Conservation (phyloP, 805 yeast genomes). For the Kodamaea neixiangensis region DNA sequence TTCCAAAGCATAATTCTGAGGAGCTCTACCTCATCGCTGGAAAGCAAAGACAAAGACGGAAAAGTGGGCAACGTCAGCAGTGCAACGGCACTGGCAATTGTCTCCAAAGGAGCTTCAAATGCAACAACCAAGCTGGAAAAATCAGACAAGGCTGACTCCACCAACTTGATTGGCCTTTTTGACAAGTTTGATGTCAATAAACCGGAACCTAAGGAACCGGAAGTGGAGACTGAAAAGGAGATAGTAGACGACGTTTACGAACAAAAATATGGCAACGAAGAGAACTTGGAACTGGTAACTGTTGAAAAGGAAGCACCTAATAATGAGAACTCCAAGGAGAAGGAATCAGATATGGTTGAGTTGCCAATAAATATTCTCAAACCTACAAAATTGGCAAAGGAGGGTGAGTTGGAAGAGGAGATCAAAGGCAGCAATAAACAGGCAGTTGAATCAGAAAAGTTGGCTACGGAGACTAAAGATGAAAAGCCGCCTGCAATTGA, state of each 20-base stretch:
- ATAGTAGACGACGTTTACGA: slow-evolving; percentile 11
- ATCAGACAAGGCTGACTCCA: slow-evolving; percentile 12
- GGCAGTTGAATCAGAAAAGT: neutral
- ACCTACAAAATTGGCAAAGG: neutral
- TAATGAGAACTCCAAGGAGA: neutral
- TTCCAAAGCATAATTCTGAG: slow-evolving; percentile 18
- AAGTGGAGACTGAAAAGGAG: slow-evolving; percentile 10
- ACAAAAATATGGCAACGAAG: slow-evolving; percentile 11
- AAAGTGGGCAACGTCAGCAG: slow-evolving; percentile 7
- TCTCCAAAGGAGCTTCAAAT: slow-evolving; percentile 17
- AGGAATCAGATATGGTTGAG: slow-evolving; percentile 7
- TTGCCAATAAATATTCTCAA: neutral
- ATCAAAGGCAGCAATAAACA: neutral
- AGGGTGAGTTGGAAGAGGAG: neutral
- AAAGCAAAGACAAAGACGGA: neutral
- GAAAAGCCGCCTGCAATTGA: neutral
- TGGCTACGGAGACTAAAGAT: neutral
- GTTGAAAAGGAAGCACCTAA: slow-evolving; percentile 1
- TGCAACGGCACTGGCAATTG: slow-evolving; percentile 25
- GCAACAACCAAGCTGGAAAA: neutral
- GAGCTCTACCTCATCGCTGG: slow-evolving; percentile 3
- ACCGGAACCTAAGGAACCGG: slow-evolving; percentile 4
- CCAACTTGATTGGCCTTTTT: slow-evolving; percentile 34
- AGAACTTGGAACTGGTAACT: slow-evolving; percentile 1
- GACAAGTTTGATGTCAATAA: slow-evolving; percentile 34